These are phyloP conservation scores for Puccinia novopanici DNA, from an alignment of 1,284 basidiomycete species.

Conservation along the genomic window DNA sequence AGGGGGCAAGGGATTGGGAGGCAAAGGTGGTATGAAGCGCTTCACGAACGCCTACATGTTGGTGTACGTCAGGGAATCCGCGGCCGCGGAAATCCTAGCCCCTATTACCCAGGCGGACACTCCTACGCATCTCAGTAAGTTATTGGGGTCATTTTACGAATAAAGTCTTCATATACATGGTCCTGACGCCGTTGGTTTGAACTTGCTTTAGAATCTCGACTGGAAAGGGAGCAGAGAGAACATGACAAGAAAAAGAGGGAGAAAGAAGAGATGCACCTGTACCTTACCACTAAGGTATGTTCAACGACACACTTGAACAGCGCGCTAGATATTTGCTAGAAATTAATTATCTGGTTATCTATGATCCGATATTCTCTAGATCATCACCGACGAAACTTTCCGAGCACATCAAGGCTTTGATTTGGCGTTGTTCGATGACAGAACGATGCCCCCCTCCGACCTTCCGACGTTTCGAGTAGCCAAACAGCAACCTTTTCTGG, in stretches of 20 bases:
- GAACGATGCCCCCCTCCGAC: conserved; percentile 91
- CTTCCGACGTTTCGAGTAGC: conserved; percentile 92
- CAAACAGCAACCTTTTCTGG: conserved; percentile 87
- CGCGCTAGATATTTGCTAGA: neutral
- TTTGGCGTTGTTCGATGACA: conserved; percentile 94
- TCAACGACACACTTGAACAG: neutral
- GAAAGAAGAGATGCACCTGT: conserved; percentile 96
- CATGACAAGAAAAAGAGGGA: conserved; percentile 92
- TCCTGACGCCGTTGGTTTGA: neutral
- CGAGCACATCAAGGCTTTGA: conserved; percentile 93
- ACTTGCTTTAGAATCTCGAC: conserved; percentile 69
- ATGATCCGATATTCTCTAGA: conserved; percentile 60
- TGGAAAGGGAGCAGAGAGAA: conserved; percentile 91
- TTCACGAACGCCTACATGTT: conserved; percentile 99
- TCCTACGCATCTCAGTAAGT: conserved; percentile 85
- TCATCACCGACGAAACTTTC: conserved; percentile 97
- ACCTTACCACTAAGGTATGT: conserved; percentile 85
- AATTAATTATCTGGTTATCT: neutral
- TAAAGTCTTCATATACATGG: neutral
- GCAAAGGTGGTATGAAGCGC: conserved; percentile 86
- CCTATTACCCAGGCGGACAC: conserved; percentile 85
- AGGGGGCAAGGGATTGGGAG: conserved; percentile 54
- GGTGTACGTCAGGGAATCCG: conserved; percentile 89
- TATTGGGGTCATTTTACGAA: neutral
- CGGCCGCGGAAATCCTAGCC: conserved; percentile 79